Evolutionary conservation across 371 early-diverging fungal species (phyloP).

Genomic region (Mortierella sp.): DNA sequence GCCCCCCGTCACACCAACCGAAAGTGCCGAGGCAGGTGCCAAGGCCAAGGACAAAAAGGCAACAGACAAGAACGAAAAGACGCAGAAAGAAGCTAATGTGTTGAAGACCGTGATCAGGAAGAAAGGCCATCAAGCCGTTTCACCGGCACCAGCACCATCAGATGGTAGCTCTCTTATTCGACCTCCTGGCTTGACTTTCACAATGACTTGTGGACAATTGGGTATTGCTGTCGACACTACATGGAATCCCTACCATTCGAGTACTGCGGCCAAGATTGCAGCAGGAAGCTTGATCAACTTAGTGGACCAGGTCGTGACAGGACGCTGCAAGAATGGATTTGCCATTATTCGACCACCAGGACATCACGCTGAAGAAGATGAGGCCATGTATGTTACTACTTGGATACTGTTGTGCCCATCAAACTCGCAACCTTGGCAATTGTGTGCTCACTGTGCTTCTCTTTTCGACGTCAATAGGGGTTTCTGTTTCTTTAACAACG

Average conservation of each 20-base stretch:
- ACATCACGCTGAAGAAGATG: conserved; percentile 75
- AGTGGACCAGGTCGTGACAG: conserved; percentile 63
- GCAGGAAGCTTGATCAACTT: conserved; percentile 67
- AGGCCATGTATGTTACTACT: conserved; percentile 60
- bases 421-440: no score
- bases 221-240: conserved; percentile 72
- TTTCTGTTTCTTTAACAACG: conserved; percentile 77
- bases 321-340: conserved; percentile 70
- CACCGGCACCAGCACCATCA: conserved; percentile 39
- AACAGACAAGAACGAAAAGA: conserved; percentile 20
- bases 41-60: conserved; percentile 20
- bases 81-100: conserved; percentile 15
- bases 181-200: conserved; percentile 62
- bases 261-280: conserved; percentile 64
- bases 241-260: conserved; percentile 64
- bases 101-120: conserved; percentile 28
- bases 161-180: conserved; percentile 51
- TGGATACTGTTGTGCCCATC: no score
- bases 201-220: conserved; percentile 67
- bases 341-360: conserved; percentile 75
- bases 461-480: conserved; percentile 56
- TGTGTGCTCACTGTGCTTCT: no score
- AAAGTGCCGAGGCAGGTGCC: not conserved
- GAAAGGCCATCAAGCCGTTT: conserved; percentile 31
- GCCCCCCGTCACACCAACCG: not conserved